These are phyloP conservation scores for Paramecium caudatum DNA, from an alignment of 73 alveolate genomes.

Conservation along the genomic window DNA sequence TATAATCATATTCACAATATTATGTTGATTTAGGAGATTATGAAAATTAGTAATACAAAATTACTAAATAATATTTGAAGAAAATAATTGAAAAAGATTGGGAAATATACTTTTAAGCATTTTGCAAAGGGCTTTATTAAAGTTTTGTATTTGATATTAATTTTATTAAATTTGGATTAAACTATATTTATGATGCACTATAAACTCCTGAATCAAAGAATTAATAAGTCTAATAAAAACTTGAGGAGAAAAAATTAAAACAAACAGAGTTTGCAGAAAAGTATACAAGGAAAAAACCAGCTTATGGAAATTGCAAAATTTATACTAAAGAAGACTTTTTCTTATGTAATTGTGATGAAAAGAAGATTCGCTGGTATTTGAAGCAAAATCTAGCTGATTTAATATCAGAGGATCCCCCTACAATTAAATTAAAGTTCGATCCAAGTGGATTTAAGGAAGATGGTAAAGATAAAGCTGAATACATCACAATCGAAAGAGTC, in stretches of 20 bases:
- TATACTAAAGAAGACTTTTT: slow-evolving; percentile 45
- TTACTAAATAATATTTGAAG: slow-evolving; percentile 40
- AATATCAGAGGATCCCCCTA: slow-evolving; percentile 57
- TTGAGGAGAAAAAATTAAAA: slow-evolving; percentile 54
- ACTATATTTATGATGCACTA: background rate
- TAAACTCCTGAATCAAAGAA: background rate
- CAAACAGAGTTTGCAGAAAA: slow-evolving; percentile 66
- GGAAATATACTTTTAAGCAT: background rate
- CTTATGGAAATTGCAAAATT: slow-evolving; percentile 74
- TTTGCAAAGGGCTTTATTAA: slow-evolving; percentile 39
- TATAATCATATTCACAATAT: background rate
- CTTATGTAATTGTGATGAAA: slow-evolving; percentile 75
- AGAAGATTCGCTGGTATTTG: slow-evolving; percentile 72
- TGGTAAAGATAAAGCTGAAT: slow-evolving; percentile 48
- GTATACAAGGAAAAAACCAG: slow-evolving; percentile 62
- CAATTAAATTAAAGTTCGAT: slow-evolving; percentile 64
- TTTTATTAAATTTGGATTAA: slow-evolving; percentile 31
- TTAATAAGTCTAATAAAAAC: slow-evolving; percentile 10
- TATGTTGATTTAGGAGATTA: slow-evolving; percentile 3
- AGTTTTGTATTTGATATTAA: background rate
- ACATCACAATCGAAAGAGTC: slow-evolving; percentile 72
- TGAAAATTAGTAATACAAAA: slow-evolving; percentile 29
- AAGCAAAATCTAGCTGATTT: slow-evolving; percentile 57
- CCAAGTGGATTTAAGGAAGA: slow-evolving; percentile 69
- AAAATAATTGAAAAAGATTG: background rate